Evolutionary conservation across 2,329 filamentous ascomycete genomes (phyloP).

Genomic region (Penicillium sumatraense): DNA sequence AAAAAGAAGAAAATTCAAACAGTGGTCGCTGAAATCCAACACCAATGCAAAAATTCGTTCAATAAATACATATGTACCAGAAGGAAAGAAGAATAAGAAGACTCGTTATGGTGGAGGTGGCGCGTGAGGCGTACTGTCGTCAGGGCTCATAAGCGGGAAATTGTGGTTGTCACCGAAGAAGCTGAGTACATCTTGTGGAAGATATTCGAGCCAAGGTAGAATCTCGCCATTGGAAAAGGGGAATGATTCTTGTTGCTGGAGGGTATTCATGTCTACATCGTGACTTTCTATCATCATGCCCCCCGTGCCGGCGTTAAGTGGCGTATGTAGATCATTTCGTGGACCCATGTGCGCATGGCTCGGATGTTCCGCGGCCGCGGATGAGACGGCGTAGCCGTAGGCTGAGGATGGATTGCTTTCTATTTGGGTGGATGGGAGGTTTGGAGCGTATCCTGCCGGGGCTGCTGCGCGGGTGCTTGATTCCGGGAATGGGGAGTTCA

Average conservation of each 20-base stretch:
- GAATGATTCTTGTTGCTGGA: constrained; percentile 50
- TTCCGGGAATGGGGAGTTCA: constrained; percentile 51
- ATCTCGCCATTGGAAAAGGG: constrained; percentile 61
- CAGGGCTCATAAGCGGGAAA: constrained; percentile 38
- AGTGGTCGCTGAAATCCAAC: constrained; percentile 1
- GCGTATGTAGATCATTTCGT: constrained; percentile 22
- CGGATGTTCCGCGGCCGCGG: constrained; percentile 21
- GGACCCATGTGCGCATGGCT: constrained; percentile 21
- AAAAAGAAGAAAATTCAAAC: constrained; percentile 7
- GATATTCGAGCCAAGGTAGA: constrained; percentile 75
- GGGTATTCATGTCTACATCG: constrained; percentile 73
- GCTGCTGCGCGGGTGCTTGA: constrained; percentile 25
- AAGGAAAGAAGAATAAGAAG: constrained; percentile 3
- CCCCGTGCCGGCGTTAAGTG: constrained; percentile 23
- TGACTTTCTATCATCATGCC: constrained; percentile 75
- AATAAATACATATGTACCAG: constrained; percentile 22
- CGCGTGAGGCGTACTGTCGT: constrained; percentile 27
- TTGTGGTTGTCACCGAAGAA: constrained; percentile 53
- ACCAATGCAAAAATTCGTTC: constrained; percentile 10
- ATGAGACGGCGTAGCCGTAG: constrained; percentile 29
- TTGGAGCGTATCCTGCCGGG: constrained; percentile 30
- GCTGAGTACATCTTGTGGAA: constrained; percentile 68
- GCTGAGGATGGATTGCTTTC: constrained; percentile 23
- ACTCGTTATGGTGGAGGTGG: constrained; percentile 29
- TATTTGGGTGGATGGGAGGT: constrained; percentile 24